These are phyloP conservation scores for Vitis hybrid DNA, from an alignment of 177 flowering plant genomes.

Conservation along the genomic window DNA sequence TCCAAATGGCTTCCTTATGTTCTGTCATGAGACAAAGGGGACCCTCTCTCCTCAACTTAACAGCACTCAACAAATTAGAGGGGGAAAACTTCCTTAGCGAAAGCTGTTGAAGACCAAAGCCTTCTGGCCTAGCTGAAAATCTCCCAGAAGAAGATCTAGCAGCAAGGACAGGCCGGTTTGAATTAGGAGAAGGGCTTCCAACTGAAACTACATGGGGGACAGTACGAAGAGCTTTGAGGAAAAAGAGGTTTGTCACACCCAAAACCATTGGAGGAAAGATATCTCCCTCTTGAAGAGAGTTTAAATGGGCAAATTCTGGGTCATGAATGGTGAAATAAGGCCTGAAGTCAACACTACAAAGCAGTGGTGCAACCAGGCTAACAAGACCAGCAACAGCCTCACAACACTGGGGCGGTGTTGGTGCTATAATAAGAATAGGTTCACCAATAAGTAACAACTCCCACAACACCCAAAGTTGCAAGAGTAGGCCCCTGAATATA, in stretches of 20 bases:
- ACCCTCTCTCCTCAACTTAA: constrained; percentile 90
- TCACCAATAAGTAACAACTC: constrained; percentile 94
- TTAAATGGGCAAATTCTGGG: constrained; percentile 74
- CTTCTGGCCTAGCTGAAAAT: constrained; percentile 46
- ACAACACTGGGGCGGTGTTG: constrained; percentile 94
- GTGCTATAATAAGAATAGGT: constrained; percentile 89
- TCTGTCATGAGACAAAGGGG: constrained; percentile 99
- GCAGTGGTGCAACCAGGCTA: constrained; percentile 92
- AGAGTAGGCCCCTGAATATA: constrained; percentile 64
- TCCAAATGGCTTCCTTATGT: constrained; percentile 96
- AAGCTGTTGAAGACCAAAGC: constrained; percentile 61
- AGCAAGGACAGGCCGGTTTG: constrained; percentile 44
- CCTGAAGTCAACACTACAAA: constrained; percentile 83
- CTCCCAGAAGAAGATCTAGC: constrained; percentile 53
- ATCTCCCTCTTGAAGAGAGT: constrained; percentile 74
- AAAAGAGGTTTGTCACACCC: constrained; percentile 97
- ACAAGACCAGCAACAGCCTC: constrained; percentile 97
- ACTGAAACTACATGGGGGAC: constrained; percentile 92
- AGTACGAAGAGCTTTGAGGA: constrained; percentile 85
- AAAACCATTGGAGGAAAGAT: constrained; percentile 83
- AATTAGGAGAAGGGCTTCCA: constrained; percentile 70
- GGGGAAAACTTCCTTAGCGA: constrained; percentile 86
- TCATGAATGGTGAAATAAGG: constrained; percentile 98
- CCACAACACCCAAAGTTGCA: constrained; percentile 96
- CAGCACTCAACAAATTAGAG: constrained; percentile 73